Conservation (phyloP, 1,284 basidiomycete species). For the Irpex sp. region DNA sequence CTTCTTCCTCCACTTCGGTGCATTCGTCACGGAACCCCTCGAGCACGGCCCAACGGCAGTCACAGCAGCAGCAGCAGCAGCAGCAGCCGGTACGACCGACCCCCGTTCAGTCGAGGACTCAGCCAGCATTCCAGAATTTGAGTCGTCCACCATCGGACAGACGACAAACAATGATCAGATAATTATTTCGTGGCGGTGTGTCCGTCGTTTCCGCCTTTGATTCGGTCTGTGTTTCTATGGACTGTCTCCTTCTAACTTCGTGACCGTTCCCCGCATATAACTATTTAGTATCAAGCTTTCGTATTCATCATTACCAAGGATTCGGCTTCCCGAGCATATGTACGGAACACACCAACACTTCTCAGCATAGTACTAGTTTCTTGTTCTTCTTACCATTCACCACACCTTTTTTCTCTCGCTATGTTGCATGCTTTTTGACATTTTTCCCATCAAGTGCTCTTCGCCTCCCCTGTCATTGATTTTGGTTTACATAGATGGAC, state of each 20-base stretch:
- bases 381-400: background rate
- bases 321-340: constrained; percentile 1
- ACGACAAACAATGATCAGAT: constrained; percentile 14
- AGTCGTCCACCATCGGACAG: constrained; percentile 9
- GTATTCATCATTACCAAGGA: background rate
- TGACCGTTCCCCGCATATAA: background rate
- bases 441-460: background rate
- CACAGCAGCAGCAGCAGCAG: constrained; percentile 1
- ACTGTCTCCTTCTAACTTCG: background rate
- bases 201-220: background rate
- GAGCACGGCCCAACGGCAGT: background rate
- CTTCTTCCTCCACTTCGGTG: constrained; percentile 1
- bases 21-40: background rate
- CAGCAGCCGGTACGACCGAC: background rate
- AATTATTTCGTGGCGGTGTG: background rate
- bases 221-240: background rate
- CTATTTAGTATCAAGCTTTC: background rate
- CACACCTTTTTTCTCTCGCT: background rate
- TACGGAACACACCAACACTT: background rate
- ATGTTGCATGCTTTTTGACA: constrained; percentile 2
- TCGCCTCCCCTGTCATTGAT: background rate
- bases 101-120: constrained; percentile 5
- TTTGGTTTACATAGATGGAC: background rate
- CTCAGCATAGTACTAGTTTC: background rate
- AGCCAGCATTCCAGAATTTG: constrained; percentile 14